Evolutionary conservation across 345 rosid genomes (phyloP).

Genomic region (Boechera divaricarpa): DNA sequence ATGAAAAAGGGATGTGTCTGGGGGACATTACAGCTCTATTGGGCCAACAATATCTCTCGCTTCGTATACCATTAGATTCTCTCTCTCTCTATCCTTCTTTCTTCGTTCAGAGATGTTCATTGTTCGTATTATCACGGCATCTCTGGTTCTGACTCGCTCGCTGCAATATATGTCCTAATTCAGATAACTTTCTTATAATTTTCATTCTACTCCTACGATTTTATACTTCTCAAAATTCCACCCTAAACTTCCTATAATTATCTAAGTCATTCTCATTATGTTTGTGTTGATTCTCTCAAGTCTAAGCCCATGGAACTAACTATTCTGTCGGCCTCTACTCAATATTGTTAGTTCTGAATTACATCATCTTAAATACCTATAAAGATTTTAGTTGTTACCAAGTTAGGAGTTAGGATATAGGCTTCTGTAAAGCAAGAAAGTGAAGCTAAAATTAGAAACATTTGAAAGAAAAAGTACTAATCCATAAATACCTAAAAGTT

Average conservation of each 20-base stretch:
- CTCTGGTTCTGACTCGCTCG: slow-evolving; percentile 44
- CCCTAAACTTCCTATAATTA: slow-evolving; percentile 13
- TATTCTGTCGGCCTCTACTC: slow-evolving; percentile 9
- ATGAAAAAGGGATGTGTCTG: not conserved
- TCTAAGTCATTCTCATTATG: not conserved
- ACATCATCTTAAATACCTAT: not conserved
- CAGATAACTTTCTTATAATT: slow-evolving; percentile 26
- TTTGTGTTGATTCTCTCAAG: slow-evolving; percentile 22
- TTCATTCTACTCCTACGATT: not conserved
- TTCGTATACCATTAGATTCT: slow-evolving; percentile 40
- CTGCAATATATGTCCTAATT: slow-evolving; percentile 43
- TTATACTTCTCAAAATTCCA: not conserved
- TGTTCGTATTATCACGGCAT: slow-evolving; percentile 40
- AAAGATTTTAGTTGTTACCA: slow-evolving; percentile 23
- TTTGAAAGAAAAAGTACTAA: slow-evolving; percentile 31
- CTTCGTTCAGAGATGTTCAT: slow-evolving; percentile 29
- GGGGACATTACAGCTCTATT: slow-evolving; percentile 32
- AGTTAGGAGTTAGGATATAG: slow-evolving; percentile 3
- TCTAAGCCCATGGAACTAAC: slow-evolving; percentile 25
- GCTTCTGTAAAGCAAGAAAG: not conserved
- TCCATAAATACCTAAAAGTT: slow-evolving; percentile 30
- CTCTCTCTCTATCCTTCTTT: slow-evolving; percentile 7
- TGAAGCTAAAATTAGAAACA: slow-evolving; percentile 17
- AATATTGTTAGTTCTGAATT: not conserved
- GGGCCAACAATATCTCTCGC: slow-evolving; percentile 42